Conservation (phyloP, 805 yeast species). For the Metschnikowia lochheadii region DNA sequence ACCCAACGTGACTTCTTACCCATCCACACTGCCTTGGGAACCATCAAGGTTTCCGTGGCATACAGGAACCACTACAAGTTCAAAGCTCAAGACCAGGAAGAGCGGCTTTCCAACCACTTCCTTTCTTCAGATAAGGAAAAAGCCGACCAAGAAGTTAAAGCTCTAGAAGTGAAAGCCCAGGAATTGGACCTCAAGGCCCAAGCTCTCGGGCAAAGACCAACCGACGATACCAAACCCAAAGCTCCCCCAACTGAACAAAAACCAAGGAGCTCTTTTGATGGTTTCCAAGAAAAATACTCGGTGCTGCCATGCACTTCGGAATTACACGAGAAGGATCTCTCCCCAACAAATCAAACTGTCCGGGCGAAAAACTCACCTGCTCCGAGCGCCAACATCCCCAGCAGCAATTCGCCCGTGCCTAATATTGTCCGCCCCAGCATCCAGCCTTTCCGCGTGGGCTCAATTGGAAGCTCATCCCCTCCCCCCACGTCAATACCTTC, state of each 20-base stretch:
- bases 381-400: not conserved
- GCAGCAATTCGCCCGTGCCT: constrained; percentile 1
- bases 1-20: constrained; percentile 64
- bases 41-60: constrained; percentile 69
- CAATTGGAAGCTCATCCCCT: constrained; percentile 45
- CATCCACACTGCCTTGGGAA: constrained; percentile 71
- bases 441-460: constrained; percentile 63
- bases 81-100: constrained; percentile 62
- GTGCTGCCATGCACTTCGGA: constrained; percentile 19
- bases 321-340: constrained; percentile 8
- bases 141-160: constrained; percentile 1
- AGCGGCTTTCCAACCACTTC: constrained; percentile 56
- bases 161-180: not conserved
- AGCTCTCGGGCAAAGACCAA: not conserved
- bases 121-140: constrained; percentile 38
- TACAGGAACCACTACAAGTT: constrained; percentile 73
- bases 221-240: not conserved
- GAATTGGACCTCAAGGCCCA: not conserved
- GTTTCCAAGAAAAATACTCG: constrained; percentile 12
- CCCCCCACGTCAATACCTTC: constrained; percentile 21
- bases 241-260: not conserved
- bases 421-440: constrained; percentile 28
- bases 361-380: constrained; percentile 1
- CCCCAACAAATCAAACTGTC: constrained; percentile 1
- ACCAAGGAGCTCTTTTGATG: constrained; percentile 11